Percentiles rank a stretch among this genome's conserved stretches.
Conservation (phyloP, 1,139 yeast genomes). For the Suzukiozyma palmioleophila region DNA sequence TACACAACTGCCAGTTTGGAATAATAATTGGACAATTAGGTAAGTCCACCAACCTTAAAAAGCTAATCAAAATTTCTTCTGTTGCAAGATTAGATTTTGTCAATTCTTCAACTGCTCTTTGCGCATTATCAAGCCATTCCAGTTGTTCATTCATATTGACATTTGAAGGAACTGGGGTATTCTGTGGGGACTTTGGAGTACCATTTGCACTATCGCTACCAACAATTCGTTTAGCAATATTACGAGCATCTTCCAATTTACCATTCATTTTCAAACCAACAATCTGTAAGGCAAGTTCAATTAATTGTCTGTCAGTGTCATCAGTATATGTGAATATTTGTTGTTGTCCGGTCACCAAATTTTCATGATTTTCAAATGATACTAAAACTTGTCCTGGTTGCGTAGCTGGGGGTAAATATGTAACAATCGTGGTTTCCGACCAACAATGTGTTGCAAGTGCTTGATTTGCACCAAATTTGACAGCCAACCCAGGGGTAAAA, state of each 20-base stretch:
- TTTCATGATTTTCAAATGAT: constrained; percentile 57
- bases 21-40: constrained; percentile 59
- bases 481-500: constrained; percentile 76
- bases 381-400: constrained; percentile 90
- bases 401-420: constrained; percentile 87
- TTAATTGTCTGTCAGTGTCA: constrained; percentile 87
- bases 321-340: constrained; percentile 83
- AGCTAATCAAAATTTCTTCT: constrained; percentile 58
- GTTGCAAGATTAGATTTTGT: constrained; percentile 43
- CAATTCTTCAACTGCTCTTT: constrained; percentile 45
- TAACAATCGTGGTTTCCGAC: constrained; percentile 91
- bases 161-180: constrained; percentile 6
- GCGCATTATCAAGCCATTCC: constrained; percentile 50
- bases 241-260: constrained; percentile 84
- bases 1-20: constrained; percentile 79
- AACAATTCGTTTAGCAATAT: constrained; percentile 82
- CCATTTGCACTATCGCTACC: constrained; percentile 42
- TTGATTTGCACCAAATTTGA: constrained; percentile 78
- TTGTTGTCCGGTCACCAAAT: constrained; percentile 32
- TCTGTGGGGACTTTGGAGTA: constrained; percentile 4
- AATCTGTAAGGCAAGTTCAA: constrained; percentile 88
- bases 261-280: constrained; percentile 96
- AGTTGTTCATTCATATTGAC: constrained; percentile 17
- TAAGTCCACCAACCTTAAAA: constrained; percentile 58
- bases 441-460: constrained; percentile 93